A percentile compares a stretch with the other conserved stretches of the same genome.
phyloP scores from a whole-genome alignment of 176 grass and related monocot genomes.

The Luzula sylvatica region DNA sequence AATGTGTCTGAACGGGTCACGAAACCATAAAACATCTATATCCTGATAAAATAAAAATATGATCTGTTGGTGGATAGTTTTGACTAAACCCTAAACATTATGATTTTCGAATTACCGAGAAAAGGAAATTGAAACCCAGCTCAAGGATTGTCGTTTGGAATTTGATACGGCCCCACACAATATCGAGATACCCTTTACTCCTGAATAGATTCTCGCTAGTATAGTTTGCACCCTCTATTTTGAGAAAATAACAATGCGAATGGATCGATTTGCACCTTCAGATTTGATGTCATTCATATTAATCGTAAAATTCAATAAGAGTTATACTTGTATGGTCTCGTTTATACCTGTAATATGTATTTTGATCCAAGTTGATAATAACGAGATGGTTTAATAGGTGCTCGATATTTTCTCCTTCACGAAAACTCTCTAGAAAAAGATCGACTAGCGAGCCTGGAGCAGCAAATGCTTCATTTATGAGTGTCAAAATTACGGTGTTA shows the following conservation, averaged over 20 bases:
- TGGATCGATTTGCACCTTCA: constrained; percentile 40
- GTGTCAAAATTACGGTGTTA: constrained; percentile 49
- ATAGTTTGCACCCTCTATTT: constrained; percentile 9
- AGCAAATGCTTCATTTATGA: constrained; percentile 48
- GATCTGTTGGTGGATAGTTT: too few species aligned
- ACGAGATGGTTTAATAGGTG: constrained; percentile 42
- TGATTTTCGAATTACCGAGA: constrained; percentile 26
- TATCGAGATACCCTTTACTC: constrained; percentile 50
- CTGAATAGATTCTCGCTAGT: constrained; percentile 20
- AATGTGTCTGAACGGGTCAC: constrained; percentile 47
- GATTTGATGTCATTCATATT: too few species aligned
- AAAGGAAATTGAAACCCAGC: constrained; percentile 64
- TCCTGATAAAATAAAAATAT: constrained; percentile 24
- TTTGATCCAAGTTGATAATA: constrained; percentile 40
- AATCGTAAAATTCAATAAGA: too few species aligned
- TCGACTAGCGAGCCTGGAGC: constrained; percentile 46
- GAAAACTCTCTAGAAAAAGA: constrained; percentile 61
- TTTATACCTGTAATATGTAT: too few species aligned
- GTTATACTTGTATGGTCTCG: too few species aligned
- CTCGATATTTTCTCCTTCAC: constrained; percentile 28
- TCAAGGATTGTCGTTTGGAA: constrained; percentile 45
- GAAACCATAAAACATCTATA: constrained; percentile 50
- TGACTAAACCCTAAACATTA: too few species aligned
- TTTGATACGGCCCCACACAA: constrained; percentile 48
- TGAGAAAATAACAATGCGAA: constrained; percentile 52